Evolutionary conservation across 2,329 filamentous ascomycete genomes (phyloP).

Genomic region (Spiromastix sp.): DNA sequence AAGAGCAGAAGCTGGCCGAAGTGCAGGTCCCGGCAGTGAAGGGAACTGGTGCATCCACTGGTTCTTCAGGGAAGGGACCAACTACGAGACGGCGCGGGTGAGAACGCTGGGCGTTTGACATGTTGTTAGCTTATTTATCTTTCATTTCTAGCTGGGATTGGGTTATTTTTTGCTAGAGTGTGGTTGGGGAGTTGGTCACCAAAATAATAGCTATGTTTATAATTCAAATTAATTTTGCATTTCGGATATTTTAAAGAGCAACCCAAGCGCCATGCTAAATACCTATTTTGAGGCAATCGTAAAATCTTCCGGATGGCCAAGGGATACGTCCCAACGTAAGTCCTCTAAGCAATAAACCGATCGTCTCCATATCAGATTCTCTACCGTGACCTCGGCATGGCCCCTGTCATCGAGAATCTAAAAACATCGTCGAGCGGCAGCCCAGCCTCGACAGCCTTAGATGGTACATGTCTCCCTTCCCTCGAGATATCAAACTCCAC

Average conservation of each 20-base stretch:
- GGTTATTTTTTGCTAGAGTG: too few relatives aligned
- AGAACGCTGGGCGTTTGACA: conserved; percentile 2
- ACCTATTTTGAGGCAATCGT: too few relatives aligned
- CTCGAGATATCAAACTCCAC: conserved; percentile 26
- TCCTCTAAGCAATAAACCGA: too few relatives aligned
- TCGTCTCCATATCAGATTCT: too few relatives aligned
- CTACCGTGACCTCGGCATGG: conserved; percentile 18
- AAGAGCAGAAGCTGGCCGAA: conserved; percentile 19
- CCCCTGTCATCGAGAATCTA: conserved; percentile 42
- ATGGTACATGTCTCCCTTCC: conserved; percentile 15
- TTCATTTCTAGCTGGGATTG: not conserved
- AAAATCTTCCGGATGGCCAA: too few relatives aligned
- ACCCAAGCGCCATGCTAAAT: too few relatives aligned
- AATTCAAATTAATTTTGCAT: too few relatives aligned
- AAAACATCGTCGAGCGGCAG: conserved; percentile 39
- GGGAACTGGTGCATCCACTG: conserved; percentile 33
- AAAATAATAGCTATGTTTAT: too few relatives aligned
- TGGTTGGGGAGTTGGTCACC: too few relatives aligned
- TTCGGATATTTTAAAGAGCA: not conserved
- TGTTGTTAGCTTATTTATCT: conserved; percentile 1
- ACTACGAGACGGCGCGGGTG: conserved; percentile 47
- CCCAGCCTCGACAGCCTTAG: conserved; percentile 16
- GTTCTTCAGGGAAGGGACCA: conserved; percentile 37
- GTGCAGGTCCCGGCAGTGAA: conserved; percentile 21
- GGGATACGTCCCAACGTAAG: too few relatives aligned